Evolutionary conservation across 1,284 basidiomycete species (phyloP), one percentile per base, ranked within the genome.

Genomic region (Cutaneotrichosporon sp.): DNA sequence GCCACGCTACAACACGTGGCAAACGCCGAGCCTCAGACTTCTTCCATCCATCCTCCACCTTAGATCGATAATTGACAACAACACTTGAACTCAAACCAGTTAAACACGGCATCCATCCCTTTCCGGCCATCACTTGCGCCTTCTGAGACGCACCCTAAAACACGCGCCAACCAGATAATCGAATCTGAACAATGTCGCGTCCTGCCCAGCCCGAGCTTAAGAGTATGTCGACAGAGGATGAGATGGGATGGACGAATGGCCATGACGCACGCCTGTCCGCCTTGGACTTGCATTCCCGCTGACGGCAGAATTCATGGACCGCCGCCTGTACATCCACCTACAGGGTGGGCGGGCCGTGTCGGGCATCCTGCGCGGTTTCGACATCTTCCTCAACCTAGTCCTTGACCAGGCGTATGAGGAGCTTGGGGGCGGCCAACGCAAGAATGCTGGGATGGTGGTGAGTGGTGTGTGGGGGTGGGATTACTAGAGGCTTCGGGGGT

Each of bases 331-430:
- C 81, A 85, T 99, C 75, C 89, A 97, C 83, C 85, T 99, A 8
- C 96, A 99, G 79, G 97, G 95, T 61, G 93, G 93, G 64, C 89
- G 97, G 73, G 93, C 92, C 85, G 90, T 99, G 73, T 92, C 91
- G 81, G 97, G 96, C 63, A 89, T 89, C n/a, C 83, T 99, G 62
- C 89, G 97, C 68, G 97, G 97, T 46, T 99, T 96, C 81, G 97
- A 99, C 84, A 90, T 99, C 73, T 99, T 99, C 84, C 84, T 99
- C 79, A 99, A 99, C 81, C 86, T 99, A 50, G 96, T 99, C 66
- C 88, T 99, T 76, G 96, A 99, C 79, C 92, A 98, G 74, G 91
- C 92, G 16, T 82, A 89, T 73, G 97, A 99, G 82, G 95, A 98
- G 83, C 88, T 89, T 0, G 89, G 87, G 11, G 89, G 88, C 40